Conservation (phyloP, 768 basidiomycete species). For the Hypsizygus marmoreus region DNA sequence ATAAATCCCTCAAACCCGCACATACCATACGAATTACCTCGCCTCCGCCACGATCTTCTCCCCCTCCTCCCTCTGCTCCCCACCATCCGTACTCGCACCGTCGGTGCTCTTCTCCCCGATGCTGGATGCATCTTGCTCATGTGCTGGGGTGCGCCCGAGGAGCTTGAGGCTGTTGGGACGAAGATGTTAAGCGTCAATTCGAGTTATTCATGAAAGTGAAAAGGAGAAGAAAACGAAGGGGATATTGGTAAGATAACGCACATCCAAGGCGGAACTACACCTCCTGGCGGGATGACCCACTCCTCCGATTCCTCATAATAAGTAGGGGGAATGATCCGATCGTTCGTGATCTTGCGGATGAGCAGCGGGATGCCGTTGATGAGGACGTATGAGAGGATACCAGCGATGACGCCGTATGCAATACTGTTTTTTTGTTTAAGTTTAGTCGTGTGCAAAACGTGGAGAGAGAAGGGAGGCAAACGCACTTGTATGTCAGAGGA, state of each 20-base stretch:
- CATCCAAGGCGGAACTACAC: constrained; percentile 72
- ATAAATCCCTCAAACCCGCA: neutral
- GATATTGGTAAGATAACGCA: constrained; percentile 36
- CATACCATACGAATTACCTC: neutral
- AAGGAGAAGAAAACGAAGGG: too few species aligned
- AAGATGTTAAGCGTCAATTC: too few species aligned
- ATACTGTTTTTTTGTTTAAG: constrained; percentile 50
- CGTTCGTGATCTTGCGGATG: constrained; percentile 55
- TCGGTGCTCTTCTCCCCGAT: too few species aligned
- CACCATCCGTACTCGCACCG: too few species aligned
- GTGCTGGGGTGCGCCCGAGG: too few species aligned
- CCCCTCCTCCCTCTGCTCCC: neutral
- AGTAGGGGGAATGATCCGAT: constrained; percentile 63
- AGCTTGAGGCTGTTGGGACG: too few species aligned
- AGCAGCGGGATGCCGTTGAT: constrained; percentile 71
- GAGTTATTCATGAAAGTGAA: too few species aligned
- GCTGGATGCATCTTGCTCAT: too few species aligned
- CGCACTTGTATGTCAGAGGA: constrained; percentile 76
- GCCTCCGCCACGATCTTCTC: neutral
- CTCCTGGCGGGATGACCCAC: constrained; percentile 74
- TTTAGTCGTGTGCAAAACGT: constrained; percentile 1
- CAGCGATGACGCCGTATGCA: constrained; percentile 87
- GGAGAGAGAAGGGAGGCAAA: constrained; percentile 3
- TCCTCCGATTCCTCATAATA: constrained; percentile 65
- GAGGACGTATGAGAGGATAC: constrained; percentile 67